These are phyloP conservation scores for Suillus luteus DNA, from an alignment of 768 basidiomycete genomes.

Conservation along the genomic window DNA sequence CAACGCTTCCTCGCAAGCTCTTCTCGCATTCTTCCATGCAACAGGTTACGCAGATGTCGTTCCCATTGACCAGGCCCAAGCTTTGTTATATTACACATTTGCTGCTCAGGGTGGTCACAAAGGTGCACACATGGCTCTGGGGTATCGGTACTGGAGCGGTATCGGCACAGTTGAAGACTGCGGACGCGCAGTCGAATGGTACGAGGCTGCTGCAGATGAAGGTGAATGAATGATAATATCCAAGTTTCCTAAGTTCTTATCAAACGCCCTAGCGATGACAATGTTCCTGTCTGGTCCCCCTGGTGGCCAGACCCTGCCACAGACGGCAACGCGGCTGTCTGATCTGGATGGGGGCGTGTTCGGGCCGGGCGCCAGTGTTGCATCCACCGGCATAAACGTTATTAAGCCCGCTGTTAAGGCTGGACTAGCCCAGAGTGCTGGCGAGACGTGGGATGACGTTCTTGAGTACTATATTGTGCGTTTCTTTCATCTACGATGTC, in stretches of 20 bases:
- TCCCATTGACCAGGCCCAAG: conserved; percentile 72
- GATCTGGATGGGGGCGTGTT: conserved; percentile 93
- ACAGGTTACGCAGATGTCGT: conserved; percentile 75
- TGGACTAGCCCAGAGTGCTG: conserved; percentile 77
- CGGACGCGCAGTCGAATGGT: conserved; percentile 81
- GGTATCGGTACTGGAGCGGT: conserved; percentile 94
- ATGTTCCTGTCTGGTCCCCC: conserved; percentile 85
- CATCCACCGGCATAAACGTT: conserved; percentile 79
- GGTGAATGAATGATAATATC: conserved; percentile 42
- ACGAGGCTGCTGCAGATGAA: conserved; percentile 86
- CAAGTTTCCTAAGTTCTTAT: conserved; percentile 6
- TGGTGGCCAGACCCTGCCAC: conserved; percentile 84
- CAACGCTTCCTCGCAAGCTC: conserved; percentile 84
- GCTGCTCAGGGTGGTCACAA: conserved; percentile 86
- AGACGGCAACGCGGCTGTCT: conserved; percentile 79
- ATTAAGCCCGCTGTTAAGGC: conserved; percentile 81
- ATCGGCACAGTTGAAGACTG: conserved; percentile 91
- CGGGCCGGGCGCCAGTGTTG: conserved; percentile 92
- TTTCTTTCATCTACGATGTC: conserved; percentile 5
- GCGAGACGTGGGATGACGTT: conserved; percentile 93
- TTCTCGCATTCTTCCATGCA: conserved; percentile 86
- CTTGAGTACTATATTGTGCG: conserved; percentile 87
- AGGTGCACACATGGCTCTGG: conserved; percentile 90
- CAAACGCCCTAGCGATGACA: conserved; percentile 60
- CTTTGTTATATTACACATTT: conserved; percentile 92